A percentile compares a stretch with the other conserved stretches of the same genome.
Conservation (phyloP, 441 rosid species). For the Gossypium aridum region DNA sequence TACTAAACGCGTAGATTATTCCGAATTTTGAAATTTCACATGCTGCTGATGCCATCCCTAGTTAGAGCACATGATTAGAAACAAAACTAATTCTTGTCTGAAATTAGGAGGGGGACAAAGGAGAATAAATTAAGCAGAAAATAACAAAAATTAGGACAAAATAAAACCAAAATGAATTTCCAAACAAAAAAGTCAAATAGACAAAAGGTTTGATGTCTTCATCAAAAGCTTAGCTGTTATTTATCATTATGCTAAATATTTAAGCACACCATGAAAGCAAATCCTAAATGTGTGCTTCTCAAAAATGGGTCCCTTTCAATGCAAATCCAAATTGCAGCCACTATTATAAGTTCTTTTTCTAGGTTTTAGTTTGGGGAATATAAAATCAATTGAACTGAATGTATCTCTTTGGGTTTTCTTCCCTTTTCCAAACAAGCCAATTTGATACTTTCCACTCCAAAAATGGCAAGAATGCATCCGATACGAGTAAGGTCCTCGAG, state of each 20-base stretch:
- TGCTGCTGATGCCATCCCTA: too few species aligned
- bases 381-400: too few species aligned
- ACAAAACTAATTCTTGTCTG: too few species aligned
- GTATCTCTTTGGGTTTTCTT: not conserved
- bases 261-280: slow-evolving; percentile 20
- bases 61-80: too few species aligned
- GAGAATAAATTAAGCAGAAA: not conserved
- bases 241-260: slow-evolving; percentile 28
- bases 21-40: too few species aligned
- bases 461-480: too few species aligned
- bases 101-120: too few species aligned
- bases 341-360: too few species aligned
- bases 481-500: too few species aligned
- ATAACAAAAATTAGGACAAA: not conserved
- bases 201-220: slow-evolving; percentile 17
- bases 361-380: too few species aligned
- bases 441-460: slow-evolving; percentile 9
- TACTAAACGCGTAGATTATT: too few species aligned
- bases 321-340: not conserved
- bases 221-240: slow-evolving; percentile 38
- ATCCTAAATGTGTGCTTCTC: slow-evolving; percentile 14
- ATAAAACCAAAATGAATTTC: not conserved
- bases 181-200: slow-evolving; percentile 10
- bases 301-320: slow-evolving; percentile 30
- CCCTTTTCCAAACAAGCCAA: slow-evolving; percentile 18